These are phyloP conservation scores for Guyanaporus albipodus DNA, from an alignment of 768 basidiomycete species.

Conservation along the genomic window DNA sequence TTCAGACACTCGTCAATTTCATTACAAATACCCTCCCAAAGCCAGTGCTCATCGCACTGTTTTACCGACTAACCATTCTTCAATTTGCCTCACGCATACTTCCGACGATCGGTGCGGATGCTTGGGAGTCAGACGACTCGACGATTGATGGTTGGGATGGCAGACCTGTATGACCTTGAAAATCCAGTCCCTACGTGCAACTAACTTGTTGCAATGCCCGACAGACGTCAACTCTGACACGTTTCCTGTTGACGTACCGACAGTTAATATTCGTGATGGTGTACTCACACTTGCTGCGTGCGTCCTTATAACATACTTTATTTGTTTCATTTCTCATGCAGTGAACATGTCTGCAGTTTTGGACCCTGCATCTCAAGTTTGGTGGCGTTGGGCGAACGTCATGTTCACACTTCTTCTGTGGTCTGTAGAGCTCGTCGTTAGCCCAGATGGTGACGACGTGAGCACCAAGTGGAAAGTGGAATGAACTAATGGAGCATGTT, in stretches of 20 bases:
- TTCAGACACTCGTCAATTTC: slow-evolving; percentile 76
- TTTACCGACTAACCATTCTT: slow-evolving; percentile 77
- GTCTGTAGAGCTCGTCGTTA: slow-evolving; percentile 77
- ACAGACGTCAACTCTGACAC: slow-evolving; percentile 74
- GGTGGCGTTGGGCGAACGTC: slow-evolving; percentile 92
- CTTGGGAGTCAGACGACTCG: slow-evolving; percentile 67
- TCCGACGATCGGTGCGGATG: slow-evolving; percentile 79
- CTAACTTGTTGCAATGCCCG: slow-evolving; percentile 9
- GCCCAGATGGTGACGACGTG: slow-evolving; percentile 65
- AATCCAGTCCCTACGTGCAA: not conserved
- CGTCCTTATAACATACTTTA: slow-evolving; percentile 31
- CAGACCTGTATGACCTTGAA: slow-evolving; percentile 52
- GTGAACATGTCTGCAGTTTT: slow-evolving; percentile 48
- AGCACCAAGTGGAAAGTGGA: slow-evolving; percentile 80
- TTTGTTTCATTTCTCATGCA: not conserved
- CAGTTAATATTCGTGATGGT: slow-evolving; percentile 84
- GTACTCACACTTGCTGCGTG: slow-evolving; percentile 81
- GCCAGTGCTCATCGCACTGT: slow-evolving; percentile 72
- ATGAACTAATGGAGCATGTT: slow-evolving; percentile 13
- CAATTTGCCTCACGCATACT: slow-evolving; percentile 80
- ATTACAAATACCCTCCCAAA: slow-evolving; percentile 83
- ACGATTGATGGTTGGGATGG: slow-evolving; percentile 62
- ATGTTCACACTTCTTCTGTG: slow-evolving; percentile 82
- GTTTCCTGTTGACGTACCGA: slow-evolving; percentile 73
- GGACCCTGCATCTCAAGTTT: slow-evolving; percentile 86